Conservation (phyloP, 805 yeast species). For the Vanderwaltozyma polyspora region DNA sequence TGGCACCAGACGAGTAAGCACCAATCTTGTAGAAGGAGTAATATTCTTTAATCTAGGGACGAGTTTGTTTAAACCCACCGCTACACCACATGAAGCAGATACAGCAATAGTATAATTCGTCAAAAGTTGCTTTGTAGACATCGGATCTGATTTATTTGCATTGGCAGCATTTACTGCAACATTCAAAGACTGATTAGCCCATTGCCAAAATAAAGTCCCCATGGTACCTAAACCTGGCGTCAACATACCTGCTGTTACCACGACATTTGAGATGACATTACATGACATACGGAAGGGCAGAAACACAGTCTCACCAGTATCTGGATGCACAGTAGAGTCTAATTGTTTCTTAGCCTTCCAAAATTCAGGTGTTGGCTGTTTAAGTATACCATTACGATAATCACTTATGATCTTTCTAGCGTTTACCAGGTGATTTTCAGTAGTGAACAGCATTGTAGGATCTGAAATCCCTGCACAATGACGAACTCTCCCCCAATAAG, state of each 20-base stretch:
- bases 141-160: conserved; percentile 89
- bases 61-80: conserved; percentile 78
- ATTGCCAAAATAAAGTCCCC: conserved; percentile 95
- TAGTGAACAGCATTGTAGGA: conserved; percentile 77
- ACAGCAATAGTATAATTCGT: conserved; percentile 83
- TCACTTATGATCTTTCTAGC: conserved; percentile 61
- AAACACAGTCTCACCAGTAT: conserved; percentile 84
- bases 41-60: conserved; percentile 76
- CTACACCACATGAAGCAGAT: conserved; percentile 89
- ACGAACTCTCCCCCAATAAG: conserved; percentile 89
- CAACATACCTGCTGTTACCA: conserved; percentile 95
- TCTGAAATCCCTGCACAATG: conserved; percentile 91
- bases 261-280: conserved; percentile 84
- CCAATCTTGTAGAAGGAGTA: conserved; percentile 55
- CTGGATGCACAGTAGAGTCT: conserved; percentile 93
- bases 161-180: conserved; percentile 96
- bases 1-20: conserved; percentile 83
- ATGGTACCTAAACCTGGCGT: conserved; percentile 84
- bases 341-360: conserved; percentile 83
- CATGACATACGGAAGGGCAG: conserved; percentile 96
- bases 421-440: conserved; percentile 45
- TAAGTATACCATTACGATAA: conserved; percentile 57
- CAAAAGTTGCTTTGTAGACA: conserved; percentile 64
- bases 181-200: conserved; percentile 91
- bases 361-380: conserved; percentile 61